Evolutionary conservation across 1,284 basidiomycete genomes (phyloP).

Genomic region (Microbotryomycetes sp.): DNA sequence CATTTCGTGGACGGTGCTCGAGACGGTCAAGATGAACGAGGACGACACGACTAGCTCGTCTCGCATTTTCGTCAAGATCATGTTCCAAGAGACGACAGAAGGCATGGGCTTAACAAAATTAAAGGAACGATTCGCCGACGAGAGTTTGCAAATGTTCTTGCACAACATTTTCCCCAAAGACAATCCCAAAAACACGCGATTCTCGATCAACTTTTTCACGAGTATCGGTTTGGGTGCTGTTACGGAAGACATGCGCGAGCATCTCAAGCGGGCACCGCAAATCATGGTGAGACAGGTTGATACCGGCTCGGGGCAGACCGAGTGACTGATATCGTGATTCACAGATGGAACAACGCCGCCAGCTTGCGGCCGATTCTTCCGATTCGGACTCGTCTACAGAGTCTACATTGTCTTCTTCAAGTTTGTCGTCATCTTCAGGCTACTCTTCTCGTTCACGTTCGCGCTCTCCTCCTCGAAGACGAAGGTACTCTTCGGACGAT

Average conservation of each 20-base stretch:
- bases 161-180: conserved; percentile 89
- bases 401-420: conserved; percentile 51
- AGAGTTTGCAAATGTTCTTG: conserved; percentile 51
- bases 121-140: conserved; percentile 74
- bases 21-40: conserved; percentile 86
- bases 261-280: conserved; percentile 62
- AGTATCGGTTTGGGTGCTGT: conserved; percentile 82
- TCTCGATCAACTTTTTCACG: conserved; percentile 81
- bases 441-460: conserved; percentile 19
- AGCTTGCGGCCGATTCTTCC: conserved; percentile 49
- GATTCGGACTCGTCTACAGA: conserved; percentile 64
- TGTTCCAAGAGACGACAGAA: conserved; percentile 91
- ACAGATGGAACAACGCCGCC: conserved; percentile 81
- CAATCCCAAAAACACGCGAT: conserved; percentile 91
- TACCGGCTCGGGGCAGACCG: conserved; percentile 1
- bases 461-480: conserved; percentile 33
- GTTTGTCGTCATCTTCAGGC: conserved; percentile 40
- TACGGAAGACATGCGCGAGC: conserved; percentile 95
- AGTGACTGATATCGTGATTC: too few relatives aligned
- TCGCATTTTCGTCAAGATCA: conserved; percentile 95
- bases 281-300: conserved; percentile 11
- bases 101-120: conserved; percentile 78
- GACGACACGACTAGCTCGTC: conserved; percentile 94
- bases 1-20: conserved; percentile 80
- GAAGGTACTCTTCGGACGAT: conserved; percentile 1